Evolutionary conservation across 345 rosid species (phyloP), one percentile per base, ranked within the genome.

Genomic region (Brassica carinata): DNA sequence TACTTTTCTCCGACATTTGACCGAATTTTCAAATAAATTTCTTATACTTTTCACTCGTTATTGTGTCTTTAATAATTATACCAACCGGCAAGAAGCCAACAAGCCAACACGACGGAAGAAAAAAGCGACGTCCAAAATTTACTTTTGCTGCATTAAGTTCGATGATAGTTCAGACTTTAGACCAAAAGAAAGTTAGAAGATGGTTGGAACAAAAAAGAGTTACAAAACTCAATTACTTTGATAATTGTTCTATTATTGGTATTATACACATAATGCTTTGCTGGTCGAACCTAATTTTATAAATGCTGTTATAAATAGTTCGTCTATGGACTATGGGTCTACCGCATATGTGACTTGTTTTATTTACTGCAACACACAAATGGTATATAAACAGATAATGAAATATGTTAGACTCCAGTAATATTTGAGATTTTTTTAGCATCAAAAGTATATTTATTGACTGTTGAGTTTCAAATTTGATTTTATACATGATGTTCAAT

Each of bases 51-150:
- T 57, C 38, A 75, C 48, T 69, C 43, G 59, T 69, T 68, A 68
- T 80, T 45, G 40, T 64, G 53, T 67, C 26, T 51, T 64, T 55
- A 57, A 65, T 9, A 75, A 71, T n/a, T 55, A 36, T 64, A 81
- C 77, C 80, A 76, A 81, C 80, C 80, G 80, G 84, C 80, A 76
- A 81, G 67, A 70, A 69, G 72, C 77, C 68, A 80, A 64, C 40
- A 62, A 69, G 51, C 70, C 61, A 80, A 69, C 72, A 64, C 76
- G 17, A 71, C 61, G 15, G 73, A 57, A 55, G 80, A 17, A 76
- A 64, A 81, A 69, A 69, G 67, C 71, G 53, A 69, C 57, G 66
- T 33, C 71, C 65, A 70, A 57, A 64, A 36, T 81, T 72, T 75
- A 63, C 30, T 48, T 48, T 63, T 55, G 53, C 43, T 33, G 33